Conservation (phyloP, 1,284 basidiomycete genomes). For the Ustilago esculenta region DNA sequence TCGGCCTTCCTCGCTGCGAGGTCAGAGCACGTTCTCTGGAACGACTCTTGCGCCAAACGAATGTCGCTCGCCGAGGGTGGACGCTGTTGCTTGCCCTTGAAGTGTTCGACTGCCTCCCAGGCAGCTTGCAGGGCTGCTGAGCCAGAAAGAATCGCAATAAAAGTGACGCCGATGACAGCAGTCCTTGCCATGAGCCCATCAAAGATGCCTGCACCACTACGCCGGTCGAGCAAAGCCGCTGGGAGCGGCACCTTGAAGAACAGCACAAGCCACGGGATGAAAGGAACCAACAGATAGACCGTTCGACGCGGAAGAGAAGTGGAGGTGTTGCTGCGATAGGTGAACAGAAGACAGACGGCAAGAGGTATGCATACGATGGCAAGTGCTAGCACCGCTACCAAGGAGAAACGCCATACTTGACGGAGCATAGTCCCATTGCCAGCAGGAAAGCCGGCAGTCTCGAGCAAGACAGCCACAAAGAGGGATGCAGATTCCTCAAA, state of each 20-base stretch:
- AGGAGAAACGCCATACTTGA: conserved; percentile 32
- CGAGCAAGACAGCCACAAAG: conserved; percentile 58
- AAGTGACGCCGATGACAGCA: conserved; percentile 67
- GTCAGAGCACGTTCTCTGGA: conserved; percentile 47
- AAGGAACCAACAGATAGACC: conserved; percentile 44
- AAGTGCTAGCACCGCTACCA: conserved; percentile 34
- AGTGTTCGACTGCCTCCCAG: conserved; percentile 68
- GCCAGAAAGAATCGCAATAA: conserved; percentile 68
- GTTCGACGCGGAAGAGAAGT: conserved; percentile 31
- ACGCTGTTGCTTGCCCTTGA: conserved; percentile 28
- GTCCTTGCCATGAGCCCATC: conserved; percentile 61
- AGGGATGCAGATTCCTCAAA: conserved; percentile 59
- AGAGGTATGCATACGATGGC: conserved; percentile 45
- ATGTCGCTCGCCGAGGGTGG: conserved; percentile 35
- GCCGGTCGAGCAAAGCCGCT: conserved; percentile 24
- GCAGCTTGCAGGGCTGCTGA: conserved; percentile 68
- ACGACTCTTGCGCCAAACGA: conserved; percentile 35
- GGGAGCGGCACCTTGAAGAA: conserved; percentile 64
- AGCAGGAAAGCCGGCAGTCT: conserved; percentile 41
- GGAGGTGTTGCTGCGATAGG: conserved; percentile 44
- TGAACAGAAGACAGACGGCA: conserved; percentile 52
- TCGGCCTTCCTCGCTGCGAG: conserved; percentile 43
- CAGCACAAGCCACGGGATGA: conserved; percentile 52
- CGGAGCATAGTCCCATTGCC: conserved; percentile 34
- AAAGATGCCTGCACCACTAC: conserved; percentile 24